Evolutionary conservation across 2,329 filamentous ascomycete genomes (phyloP), one percentile per base, ranked within the genome.

Genomic region (Aureobasidium namibiae): DNA sequence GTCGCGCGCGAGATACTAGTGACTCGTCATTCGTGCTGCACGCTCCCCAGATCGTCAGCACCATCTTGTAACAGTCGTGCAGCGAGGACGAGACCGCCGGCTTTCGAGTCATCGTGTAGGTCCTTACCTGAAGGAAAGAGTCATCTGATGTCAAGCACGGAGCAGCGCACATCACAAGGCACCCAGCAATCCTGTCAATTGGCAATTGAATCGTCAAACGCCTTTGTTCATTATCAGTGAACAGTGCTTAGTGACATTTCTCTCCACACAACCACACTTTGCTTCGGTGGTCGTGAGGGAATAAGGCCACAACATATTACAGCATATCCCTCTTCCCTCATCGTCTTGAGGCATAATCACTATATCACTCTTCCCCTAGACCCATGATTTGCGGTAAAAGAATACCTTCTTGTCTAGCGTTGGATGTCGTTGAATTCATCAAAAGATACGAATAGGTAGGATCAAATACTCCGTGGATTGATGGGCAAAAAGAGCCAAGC

Each of bases 91-190:
- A 54, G 26, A 21, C 29, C 26, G 6, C 13, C 42, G 33, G 33
- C 29, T 39, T 4, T 21, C 38, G 50, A 54, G 26, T 54, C 50
- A 54, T 42, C 10, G 7, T 11, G 14, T 8, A 31, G 8, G n/a
- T 5, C 9, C 13, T 8, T 36, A 16, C 26, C 14, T n/a, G 24
- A n/a, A 21, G 6, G 16, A 14, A 21, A 24, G 50, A 54, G 50
- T 54, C 50, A 54, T 54, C 50, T 42, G 50, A 54, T 41, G 50
- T 42, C 33, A 52, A n/a, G 50, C n/a, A 36, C 50, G 50, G 50
- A 24, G 16, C 33, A 18, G 1, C 31, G 41, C 41, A 44, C 36
- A 45, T 16, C 23, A 44, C 26, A 29, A 29, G 4, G n/a, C 36
- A 26, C 13, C 24, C 16, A 2, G 16, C 4, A 10, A 31, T 31